phyloP scores from a whole-genome alignment of 306 rosid species.

The Prunus fruticosa region DNA sequence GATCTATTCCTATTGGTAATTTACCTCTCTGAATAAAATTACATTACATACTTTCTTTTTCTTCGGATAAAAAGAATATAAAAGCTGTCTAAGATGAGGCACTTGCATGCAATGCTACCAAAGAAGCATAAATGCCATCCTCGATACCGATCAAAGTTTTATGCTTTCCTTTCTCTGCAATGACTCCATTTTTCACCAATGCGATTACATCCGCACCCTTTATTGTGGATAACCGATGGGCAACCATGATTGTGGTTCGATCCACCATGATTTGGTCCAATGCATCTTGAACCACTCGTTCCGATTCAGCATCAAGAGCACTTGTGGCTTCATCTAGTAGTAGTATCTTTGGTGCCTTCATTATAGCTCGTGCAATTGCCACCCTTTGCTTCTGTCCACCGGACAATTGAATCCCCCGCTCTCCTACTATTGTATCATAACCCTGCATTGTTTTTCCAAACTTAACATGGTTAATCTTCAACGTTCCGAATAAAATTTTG shows the following conservation, averaged over 20 bases:
- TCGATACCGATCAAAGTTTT: slow-evolving; percentile 21
- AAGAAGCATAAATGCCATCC: slow-evolving; percentile 33
- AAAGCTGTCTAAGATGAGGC: slow-evolving; percentile 24
- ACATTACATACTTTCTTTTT: neutral
- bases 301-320: slow-evolving; percentile 80
- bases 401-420: slow-evolving; percentile 53
- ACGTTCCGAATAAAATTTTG: neutral
- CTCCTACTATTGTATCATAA: slow-evolving; percentile 53
- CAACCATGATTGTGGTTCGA: slow-evolving; percentile 63
- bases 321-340: slow-evolving; percentile 74
- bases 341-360: slow-evolving; percentile 57
- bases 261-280: slow-evolving; percentile 52
- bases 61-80: neutral
- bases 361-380: slow-evolving; percentile 64
- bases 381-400: slow-evolving; percentile 72
- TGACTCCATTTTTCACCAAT: slow-evolving; percentile 59
- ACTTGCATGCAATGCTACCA: slow-evolving; percentile 27
- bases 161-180: slow-evolving; percentile 40
- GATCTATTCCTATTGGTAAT: neutral
- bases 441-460: slow-evolving; percentile 39
- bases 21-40: neutral
- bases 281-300: slow-evolving; percentile 69
- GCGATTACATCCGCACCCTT: slow-evolving; percentile 59
- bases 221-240: slow-evolving; percentile 64
- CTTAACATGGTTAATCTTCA: neutral